A percentile compares a stretch with the other conserved stretches of the same genome.
phyloP scores from a whole-genome alignment of 345 rosid species.

The Cardamine occulta region DNA sequence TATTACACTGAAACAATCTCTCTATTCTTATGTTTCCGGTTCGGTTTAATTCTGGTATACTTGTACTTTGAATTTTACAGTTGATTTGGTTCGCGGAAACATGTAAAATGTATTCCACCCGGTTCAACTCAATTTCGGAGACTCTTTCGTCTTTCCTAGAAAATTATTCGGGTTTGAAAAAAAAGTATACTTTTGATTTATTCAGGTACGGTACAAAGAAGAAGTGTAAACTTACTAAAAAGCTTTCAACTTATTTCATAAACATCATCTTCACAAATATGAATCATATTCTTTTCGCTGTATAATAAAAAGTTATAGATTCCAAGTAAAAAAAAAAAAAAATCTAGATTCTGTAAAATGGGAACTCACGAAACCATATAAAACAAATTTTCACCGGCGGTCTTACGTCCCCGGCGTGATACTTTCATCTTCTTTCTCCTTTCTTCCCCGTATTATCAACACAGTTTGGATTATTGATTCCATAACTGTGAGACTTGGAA shows the following conservation, averaged over 20 bases:
- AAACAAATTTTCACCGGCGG: conserved; percentile 38
- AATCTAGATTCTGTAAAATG: conserved; percentile 45
- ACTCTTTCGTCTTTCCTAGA: too few relatives aligned
- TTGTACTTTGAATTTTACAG: background rate
- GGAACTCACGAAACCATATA: conserved; percentile 35
- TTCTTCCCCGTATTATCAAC: conserved; percentile 49
- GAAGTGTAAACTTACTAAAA: background rate
- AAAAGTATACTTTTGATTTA: too few relatives aligned
- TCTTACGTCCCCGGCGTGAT: conserved; percentile 47
- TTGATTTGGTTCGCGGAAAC: background rate
- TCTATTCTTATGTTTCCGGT: background rate
- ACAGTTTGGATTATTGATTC: conserved; percentile 46
- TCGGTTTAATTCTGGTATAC: background rate
- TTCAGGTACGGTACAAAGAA: background rate
- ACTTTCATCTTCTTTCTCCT: conserved; percentile 42
- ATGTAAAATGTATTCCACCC: background rate
- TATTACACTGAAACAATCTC: conserved; percentile 12
- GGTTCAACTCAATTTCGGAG: background rate
- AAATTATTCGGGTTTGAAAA: background rate
- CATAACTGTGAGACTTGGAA: conserved; percentile 31
- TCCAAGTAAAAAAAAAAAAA: conserved; percentile 18
- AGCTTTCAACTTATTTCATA: conserved; percentile 57
- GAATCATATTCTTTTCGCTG: conserved; percentile 42
- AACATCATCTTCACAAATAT: conserved; percentile 71
- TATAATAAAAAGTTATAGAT: conserved; percentile 26